Evolutionary conservation across 345 rosid genomes (phyloP), one percentile per base, ranked within the genome.

Genomic region (Boechera retrofracta): DNA sequence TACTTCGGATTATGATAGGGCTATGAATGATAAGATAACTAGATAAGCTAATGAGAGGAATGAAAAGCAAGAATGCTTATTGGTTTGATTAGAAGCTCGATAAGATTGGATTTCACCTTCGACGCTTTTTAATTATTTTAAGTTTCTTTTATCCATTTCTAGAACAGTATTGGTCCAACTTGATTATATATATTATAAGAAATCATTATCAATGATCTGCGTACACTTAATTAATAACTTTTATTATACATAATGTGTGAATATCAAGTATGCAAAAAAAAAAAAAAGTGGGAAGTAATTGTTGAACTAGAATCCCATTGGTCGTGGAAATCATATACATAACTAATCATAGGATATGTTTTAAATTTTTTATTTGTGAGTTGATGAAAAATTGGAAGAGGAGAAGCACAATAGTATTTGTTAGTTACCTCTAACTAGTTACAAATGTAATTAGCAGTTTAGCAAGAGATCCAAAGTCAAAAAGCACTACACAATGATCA

Each of bases 51-150:
- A 38, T 10, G 56, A 57, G 73, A 58, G 33, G 11, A 72, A 58
- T 72, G 73, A 72, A 71, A 78, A 72, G 81, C 69, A 57, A 65
- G 68, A 58, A 71, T 78, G 73, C 81, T 78, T 78, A 78, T 78
- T 72, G 81, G 81, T 58, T 65, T 78, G 73, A 65, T 65, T 72
- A 65, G 68, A 71, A 60, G 73, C 67, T 47, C 72, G 69, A 78
- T 78, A 65, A 77, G 77, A 60, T 65, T 48, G 5, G 73, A 16
- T 72, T 64, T 77, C 66, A 69, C 48, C 54, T 52, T 61, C 54
- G 39, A 53, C 38, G 32, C 75, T 18, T 76, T 76, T 39, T 31
- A n/a, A 31, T 51, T 76, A 55, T 44, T 70, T 64, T 77, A 45
- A 28, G 56, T 70, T 64, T 45, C 55, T 72, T 78, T 72, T 39